Conservation (phyloP, 1,284 basidiomycete species). For the Puccinia polysora region DNA sequence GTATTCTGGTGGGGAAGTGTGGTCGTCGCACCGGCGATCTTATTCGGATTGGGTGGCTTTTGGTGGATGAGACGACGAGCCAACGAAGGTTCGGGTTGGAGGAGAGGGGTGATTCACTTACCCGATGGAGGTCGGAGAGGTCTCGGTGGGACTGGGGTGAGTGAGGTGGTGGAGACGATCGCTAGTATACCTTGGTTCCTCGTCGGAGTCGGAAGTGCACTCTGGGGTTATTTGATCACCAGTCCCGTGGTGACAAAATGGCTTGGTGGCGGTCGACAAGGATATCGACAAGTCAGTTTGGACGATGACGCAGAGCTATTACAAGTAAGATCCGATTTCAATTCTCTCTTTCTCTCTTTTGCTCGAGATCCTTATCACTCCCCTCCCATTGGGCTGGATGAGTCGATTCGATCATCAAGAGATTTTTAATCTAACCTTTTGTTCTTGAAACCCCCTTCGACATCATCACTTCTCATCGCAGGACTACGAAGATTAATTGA, state of each 20-base stretch:
- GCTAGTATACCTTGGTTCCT: slow-evolving; percentile 82
- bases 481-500: no score
- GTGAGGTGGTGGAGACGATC: slow-evolving; percentile 62
- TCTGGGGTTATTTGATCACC: slow-evolving; percentile 44
- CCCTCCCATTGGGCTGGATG: no score
- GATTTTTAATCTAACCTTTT: no score
- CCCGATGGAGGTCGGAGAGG: slow-evolving; percentile 34
- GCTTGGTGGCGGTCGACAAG: slow-evolving; percentile 36
- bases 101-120: slow-evolving; percentile 34
- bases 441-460: no score
- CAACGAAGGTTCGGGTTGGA: not conserved
- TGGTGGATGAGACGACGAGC: slow-evolving; percentile 62
- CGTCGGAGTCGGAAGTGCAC: slow-evolving; percentile 64
- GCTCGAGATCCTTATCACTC: no score
- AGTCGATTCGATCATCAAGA: no score
- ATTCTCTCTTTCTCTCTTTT: no score
- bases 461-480: no score
- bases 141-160: slow-evolving; percentile 53
- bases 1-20: slow-evolving; percentile 76
- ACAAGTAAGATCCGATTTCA: no score
- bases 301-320: slow-evolving; percentile 43
- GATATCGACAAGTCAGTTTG: slow-evolving; percentile 43
- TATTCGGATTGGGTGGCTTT: slow-evolving; percentile 68
- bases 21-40: slow-evolving; percentile 66
- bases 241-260: slow-evolving; percentile 26